These are phyloP conservation scores for Plasmodium sp. DNA, from an alignment of 169 alveolate genomes.

Conservation along the genomic window DNA sequence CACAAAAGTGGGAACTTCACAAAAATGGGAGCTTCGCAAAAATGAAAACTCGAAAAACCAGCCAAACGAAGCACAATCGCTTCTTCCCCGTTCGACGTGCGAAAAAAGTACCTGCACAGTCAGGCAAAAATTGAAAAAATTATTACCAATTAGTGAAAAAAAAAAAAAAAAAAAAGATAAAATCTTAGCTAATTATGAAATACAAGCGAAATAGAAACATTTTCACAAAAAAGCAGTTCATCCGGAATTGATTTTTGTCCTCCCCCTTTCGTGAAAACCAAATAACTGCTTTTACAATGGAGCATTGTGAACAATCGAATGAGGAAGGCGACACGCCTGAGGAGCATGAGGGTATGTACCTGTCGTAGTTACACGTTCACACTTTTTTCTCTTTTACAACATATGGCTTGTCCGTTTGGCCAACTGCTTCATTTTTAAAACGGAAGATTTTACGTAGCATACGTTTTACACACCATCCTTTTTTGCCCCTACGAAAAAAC, in stretches of 20 bases:
- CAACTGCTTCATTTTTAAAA: not conserved
- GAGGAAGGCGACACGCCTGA: slow-evolving; percentile 18
- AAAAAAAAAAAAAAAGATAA: slow-evolving; percentile 11
- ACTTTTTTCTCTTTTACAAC: not conserved
- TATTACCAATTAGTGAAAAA: not conserved
- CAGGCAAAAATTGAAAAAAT: not conserved
- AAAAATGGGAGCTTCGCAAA: not conserved
- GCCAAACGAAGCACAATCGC: not conserved
- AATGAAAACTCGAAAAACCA: not conserved
- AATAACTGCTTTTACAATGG: slow-evolving; percentile 22
- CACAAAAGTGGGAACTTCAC: not conserved
- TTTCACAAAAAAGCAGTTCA: not conserved
- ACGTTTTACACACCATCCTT: not conserved
- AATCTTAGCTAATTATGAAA: not conserved
- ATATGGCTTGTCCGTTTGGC: not conserved
- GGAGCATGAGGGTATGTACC: slow-evolving; percentile 64
- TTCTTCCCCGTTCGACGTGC: not conserved
- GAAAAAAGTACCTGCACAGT: not conserved
- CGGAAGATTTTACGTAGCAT: not conserved
- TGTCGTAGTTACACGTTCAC: not conserved
- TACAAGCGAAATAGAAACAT: not conserved
- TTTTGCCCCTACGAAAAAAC: not conserved
- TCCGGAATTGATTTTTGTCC: not conserved
- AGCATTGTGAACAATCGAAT: not conserved
- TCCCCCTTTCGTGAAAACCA: not conserved